A percentile compares a stretch with the other conserved stretches of the same genome.
These are phyloP conservation scores for Herpetomonas samuelpessoai DNA, from an alignment of 208 protist genomes.

Conservation along the genomic window DNA sequence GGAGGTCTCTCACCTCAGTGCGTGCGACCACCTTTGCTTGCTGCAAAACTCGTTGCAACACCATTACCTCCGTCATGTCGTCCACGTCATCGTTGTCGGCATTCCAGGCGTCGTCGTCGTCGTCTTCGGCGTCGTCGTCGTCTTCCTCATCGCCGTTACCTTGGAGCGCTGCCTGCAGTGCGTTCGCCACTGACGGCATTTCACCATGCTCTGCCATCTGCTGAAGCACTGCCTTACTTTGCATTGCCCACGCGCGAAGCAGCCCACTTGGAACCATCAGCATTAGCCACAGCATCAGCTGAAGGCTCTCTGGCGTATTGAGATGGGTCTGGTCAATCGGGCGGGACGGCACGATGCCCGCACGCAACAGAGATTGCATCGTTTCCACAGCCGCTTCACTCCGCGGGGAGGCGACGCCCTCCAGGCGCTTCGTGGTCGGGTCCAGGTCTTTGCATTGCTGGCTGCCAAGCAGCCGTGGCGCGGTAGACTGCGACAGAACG, in stretches of 20 bases:
- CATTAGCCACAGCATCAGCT: conserved; percentile 64
- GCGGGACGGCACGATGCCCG: conserved; percentile 39
- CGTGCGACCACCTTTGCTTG: conserved; percentile 3
- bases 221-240: no score
- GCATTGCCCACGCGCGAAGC: conserved; percentile 53
- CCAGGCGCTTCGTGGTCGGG: conserved; percentile 5
- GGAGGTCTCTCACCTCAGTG: no score
- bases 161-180: conserved; percentile 1
- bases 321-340: conserved; percentile 29
- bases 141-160: conserved; percentile 16
- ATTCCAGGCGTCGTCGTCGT: conserved; percentile 4
- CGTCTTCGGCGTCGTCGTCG: neutral
- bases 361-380: conserved; percentile 51
- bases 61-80: conserved; percentile 5
- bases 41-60: neutral
- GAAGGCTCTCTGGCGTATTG: conserved; percentile 31
- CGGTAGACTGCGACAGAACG: conserved; percentile 1
- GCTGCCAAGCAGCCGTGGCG: neutral
- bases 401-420: conserved; percentile 21
- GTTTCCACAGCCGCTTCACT: conserved; percentile 24
- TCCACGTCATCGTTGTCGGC: conserved; percentile 14
- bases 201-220: no score
- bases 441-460: conserved; percentile 9
- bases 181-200: neutral
- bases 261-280: conserved; percentile 34